Conservation (phyloP, 805 yeast species). For the Kuraishia hungarica region DNA sequence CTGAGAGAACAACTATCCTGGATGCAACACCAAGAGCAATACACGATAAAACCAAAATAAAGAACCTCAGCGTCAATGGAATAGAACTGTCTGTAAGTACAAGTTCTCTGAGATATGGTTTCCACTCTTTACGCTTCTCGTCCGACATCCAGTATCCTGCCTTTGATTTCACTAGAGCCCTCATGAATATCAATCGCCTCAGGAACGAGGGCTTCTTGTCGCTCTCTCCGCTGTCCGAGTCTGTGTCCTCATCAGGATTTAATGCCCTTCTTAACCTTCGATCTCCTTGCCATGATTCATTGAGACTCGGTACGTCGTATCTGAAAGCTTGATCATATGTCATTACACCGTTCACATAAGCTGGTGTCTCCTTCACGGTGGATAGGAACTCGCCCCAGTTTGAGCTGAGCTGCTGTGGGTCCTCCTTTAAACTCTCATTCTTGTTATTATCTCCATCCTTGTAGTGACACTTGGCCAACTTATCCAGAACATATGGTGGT, state of each 20-base stretch:
- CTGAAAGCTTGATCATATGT: constrained; percentile 17
- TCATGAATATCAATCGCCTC: background rate
- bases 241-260: constrained; percentile 20
- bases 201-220: background rate
- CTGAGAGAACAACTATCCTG: constrained; percentile 38
- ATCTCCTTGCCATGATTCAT: constrained; percentile 66
- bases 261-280: constrained; percentile 48
- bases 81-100: constrained; percentile 71
- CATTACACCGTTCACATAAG: constrained; percentile 17
- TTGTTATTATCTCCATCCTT: constrained; percentile 12
- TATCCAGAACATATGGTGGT: constrained; percentile 62
- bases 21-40: constrained; percentile 69
- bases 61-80: constrained; percentile 65
- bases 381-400: constrained; percentile 14
- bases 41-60: constrained; percentile 48
- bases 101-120: constrained; percentile 49
- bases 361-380: constrained; percentile 17
- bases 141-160: constrained; percentile 67
- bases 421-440: background rate
- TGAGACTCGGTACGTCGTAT: constrained; percentile 26
- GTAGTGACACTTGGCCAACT: constrained; percentile 33
- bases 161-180: constrained; percentile 35
- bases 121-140: constrained; percentile 53
- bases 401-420: background rate
- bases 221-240: background rate